Base-by-base conservation (phyloP, 2,329 filamentous ascomycete species). In the Talaromyces sp. region DNA sequence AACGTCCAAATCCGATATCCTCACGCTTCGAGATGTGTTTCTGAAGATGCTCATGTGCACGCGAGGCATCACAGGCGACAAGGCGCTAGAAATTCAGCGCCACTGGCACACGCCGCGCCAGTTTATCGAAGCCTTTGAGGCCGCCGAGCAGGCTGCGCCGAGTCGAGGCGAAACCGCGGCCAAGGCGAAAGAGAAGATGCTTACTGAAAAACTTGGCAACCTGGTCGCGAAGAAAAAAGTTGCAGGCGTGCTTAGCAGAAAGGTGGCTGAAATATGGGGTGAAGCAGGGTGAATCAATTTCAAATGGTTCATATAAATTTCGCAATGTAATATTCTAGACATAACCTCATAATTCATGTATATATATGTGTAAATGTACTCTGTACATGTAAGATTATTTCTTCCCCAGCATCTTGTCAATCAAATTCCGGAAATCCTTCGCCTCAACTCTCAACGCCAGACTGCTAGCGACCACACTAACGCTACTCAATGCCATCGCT, bases 401-500 rank as follows among this genome's bases (percentile, higher is more conserved):
- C 21, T 21, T 38, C 19, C 31, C 31, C 29, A 55, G 5, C 26
- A 35, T 19, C n/a, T 17, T 24, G n/a, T 38, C 14, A n/a, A 43
- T 29, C 11, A 21, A 35, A 17, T 14, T 7, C 3, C 19, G 24
- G 17, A 59, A 8, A 54, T 53, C 53, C n/a, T 38, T 57, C 7
- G 27, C 24, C 43, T 75, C 73, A 64, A 78, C 82, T 71, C 87
- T 84, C 77, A 97, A 75, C 55, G 86, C 81, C 69, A 96, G 75
- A 77, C 89, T 93, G 72, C 91, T 96, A 70, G 85, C 77, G 56
- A 97, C 89, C 52, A 98, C 93, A 69, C 90, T 95, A 66, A 97
- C 87, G 73, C 89, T 93, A 75, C 92, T 96, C 73, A 93, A 75
- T 27, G 93, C 93, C 93, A 97, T 98, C 0, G 93, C 93, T 71